phyloP scores from a whole-genome alignment of 371 early-diverging fungal species.

The Ordospora colligata region DNA sequence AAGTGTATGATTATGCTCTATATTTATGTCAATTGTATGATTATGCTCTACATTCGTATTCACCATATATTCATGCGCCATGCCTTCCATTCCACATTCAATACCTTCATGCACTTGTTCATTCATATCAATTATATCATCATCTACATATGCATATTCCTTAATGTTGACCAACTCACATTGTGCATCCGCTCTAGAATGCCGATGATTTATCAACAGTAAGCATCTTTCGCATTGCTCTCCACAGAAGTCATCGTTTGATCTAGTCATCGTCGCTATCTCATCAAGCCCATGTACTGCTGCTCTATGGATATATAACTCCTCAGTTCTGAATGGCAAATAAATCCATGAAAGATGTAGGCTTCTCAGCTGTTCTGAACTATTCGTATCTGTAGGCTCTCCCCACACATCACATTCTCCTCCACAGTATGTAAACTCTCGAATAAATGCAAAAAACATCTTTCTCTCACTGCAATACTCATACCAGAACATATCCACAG shows the following conservation, averaged over 20 bases:
- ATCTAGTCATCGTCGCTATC: background rate
- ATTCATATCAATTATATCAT: too few species aligned
- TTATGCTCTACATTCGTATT: too few species aligned
- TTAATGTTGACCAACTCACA: too few species aligned
- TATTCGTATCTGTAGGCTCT: constrained; percentile 12
- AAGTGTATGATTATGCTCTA: too few species aligned
- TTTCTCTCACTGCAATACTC: background rate
- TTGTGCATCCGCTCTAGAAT: too few species aligned
- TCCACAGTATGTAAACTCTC: constrained; percentile 22
- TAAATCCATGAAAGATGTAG: background rate
- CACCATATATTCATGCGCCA: too few species aligned
- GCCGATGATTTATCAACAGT: too few species aligned
- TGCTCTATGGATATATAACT: background rate
- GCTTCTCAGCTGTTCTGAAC: background rate
- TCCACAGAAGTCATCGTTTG: background rate
- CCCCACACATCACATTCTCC: constrained; percentile 6
- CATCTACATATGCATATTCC: too few species aligned
- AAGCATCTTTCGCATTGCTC: background rate
- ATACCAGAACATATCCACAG: constrained; percentile 6
- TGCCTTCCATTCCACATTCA: too few species aligned
- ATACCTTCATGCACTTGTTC: too few species aligned
- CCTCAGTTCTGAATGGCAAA: background rate
- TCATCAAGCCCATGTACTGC: background rate
- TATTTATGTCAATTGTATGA: too few species aligned
- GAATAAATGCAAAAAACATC: constrained; percentile 6